These are phyloP conservation scores for Millerozyma acaciae DNA, from an alignment of 805 yeast genomes.

Conservation along the genomic window DNA sequence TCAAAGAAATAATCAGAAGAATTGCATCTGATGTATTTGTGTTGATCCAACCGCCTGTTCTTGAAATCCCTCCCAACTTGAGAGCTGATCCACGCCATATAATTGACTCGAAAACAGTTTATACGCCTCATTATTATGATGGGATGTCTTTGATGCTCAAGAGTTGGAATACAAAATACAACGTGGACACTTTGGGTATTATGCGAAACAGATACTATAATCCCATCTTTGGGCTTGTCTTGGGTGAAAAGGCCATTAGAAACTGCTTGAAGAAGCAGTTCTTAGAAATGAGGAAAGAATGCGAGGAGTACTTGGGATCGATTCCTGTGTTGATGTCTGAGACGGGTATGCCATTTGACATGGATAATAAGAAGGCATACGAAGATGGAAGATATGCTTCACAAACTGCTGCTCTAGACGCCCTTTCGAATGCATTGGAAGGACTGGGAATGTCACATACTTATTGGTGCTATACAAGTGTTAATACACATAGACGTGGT, in stretches of 20 bases:
- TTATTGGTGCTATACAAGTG: slow-evolving; percentile 78
- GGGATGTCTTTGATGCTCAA: slow-evolving; percentile 92
- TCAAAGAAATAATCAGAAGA: slow-evolving; percentile 46
- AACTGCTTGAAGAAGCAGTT: slow-evolving; percentile 69
- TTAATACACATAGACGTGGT: slow-evolving; percentile 79
- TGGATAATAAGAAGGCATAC: slow-evolving; percentile 79
- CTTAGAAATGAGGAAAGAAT: slow-evolving; percentile 61
- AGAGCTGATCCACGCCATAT: slow-evolving; percentile 43
- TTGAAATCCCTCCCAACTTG: slow-evolving; percentile 70
- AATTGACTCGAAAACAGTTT: slow-evolving; percentile 63
- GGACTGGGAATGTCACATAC: slow-evolving; percentile 68
- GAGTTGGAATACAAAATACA: slow-evolving; percentile 77
- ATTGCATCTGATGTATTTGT: slow-evolving; percentile 46
- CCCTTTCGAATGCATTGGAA: slow-evolving; percentile 74
- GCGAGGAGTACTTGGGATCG: slow-evolving; percentile 55
- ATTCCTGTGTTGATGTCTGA: slow-evolving; percentile 83
- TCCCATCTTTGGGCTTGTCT: slow-evolving; percentile 70
- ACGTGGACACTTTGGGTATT: slow-evolving; percentile 87
- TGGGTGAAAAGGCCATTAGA: slow-evolving; percentile 79
- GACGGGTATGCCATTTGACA: slow-evolving; percentile 97
- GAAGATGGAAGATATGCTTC: slow-evolving; percentile 60
- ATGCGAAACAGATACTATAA: slow-evolving; percentile 71
- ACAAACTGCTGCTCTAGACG: slow-evolving; percentile 83
- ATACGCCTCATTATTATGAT: slow-evolving; percentile 90
- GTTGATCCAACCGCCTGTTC: slow-evolving; percentile 77